Evolutionary conservation across 129 eudicot species (phyloP), one percentile per base, ranked within the genome.

Genomic region (Artemisia annua): DNA sequence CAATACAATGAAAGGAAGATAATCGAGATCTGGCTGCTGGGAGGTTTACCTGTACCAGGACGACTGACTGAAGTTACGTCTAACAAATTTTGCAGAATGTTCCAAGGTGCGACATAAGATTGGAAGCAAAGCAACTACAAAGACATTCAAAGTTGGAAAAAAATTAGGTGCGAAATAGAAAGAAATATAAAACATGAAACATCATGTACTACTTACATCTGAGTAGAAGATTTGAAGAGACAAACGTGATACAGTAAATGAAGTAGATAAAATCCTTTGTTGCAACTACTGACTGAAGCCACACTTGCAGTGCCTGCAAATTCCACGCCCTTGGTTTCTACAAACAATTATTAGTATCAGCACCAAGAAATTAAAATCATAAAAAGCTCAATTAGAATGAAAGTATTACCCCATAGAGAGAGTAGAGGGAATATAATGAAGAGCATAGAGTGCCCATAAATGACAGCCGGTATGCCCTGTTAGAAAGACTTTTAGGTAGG

Each of bases 291-390:
- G 97, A 90, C 77, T 90, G 96, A 61, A 95, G 78, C 99, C 99
- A 95, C 46, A 81, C 79, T 90, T 90, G 99, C 68, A 83, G 72
- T 52, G 89, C 97, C 74, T 88, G 96, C 88, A 95, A 48, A 76
- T 86, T 88, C 99, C 96, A 90, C 65, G 96, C 91, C 77, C 96
- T 79, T 11, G 99, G 99, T 88, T 79, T 90, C 99, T 95, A 91
- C 81, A 78, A 46, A 56, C 4, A 18, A 52, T 52, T 13, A 52
- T 10, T 22, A 72, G 17, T n/a, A 67, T 48, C 12, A 44, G 28
- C 39, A 52, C 15, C 14, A 11, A 16, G 3, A 43, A 9, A n/a
- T 39, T 7, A 39, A 39, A 39, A 39, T 39, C 1, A 22, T 19
- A 5, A 3, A 46, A 32, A 58, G 30, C 15, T 9, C 14, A 50